A percentile compares a stretch with the other conserved stretches of the same genome.
Evolutionary conservation across 2,329 filamentous ascomycete genomes (phyloP).

Genomic region (Exophiala alcalophila): DNA sequence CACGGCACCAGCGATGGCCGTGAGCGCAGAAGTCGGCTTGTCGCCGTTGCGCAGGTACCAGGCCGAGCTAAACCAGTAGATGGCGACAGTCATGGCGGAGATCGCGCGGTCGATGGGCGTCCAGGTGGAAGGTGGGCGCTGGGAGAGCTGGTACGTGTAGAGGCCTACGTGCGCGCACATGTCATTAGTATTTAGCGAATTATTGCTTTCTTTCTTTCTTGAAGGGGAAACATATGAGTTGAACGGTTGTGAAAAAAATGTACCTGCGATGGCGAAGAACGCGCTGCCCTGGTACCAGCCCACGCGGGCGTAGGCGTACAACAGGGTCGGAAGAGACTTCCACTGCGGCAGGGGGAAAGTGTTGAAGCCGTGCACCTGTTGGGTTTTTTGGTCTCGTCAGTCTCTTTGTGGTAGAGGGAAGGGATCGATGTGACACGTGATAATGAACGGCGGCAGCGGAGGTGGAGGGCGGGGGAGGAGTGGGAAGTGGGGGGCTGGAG

Average conservation of each 20-base stretch:
- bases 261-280: constrained; percentile 20
- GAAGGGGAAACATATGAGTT: not conserved
- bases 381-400: not conserved
- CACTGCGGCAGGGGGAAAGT: constrained; percentile 15
- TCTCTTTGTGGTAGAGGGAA: not conserved
- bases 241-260: no score
- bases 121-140: constrained; percentile 14
- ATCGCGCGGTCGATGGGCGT: constrained; percentile 26
- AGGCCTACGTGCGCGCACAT: no score
- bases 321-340: constrained; percentile 13
- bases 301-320: constrained; percentile 16
- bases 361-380: constrained; percentile 15
- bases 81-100: constrained; percentile 23
- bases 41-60: constrained; percentile 32
- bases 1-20: constrained; percentile 26
- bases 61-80: constrained; percentile 31
- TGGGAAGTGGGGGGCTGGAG: not conserved
- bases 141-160: constrained; percentile 19
- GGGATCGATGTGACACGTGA: no score
- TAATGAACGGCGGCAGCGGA: no score
- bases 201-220: not conserved
- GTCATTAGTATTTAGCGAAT: no score
- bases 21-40: constrained; percentile 22
- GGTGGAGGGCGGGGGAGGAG: not conserved
- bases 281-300: constrained; percentile 22